phyloP scores from a whole-genome alignment of 768 basidiomycete genomes.

The Hemileccinum rubropunctum region DNA sequence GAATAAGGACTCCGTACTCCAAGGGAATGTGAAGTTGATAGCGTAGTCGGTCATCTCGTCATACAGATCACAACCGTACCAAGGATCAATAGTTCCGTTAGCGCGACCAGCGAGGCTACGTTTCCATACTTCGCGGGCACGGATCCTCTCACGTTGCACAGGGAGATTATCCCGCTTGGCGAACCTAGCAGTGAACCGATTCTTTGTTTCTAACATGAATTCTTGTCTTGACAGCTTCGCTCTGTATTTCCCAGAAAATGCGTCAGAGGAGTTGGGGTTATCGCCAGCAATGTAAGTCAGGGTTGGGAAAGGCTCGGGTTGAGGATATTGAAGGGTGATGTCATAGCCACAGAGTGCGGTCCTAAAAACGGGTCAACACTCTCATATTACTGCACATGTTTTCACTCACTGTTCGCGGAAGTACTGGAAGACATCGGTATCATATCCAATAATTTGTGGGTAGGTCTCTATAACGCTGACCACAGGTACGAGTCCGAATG shows the following conservation, averaged over 20 bases:
- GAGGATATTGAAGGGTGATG: slow-evolving; percentile 68
- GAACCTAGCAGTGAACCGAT: slow-evolving; percentile 21
- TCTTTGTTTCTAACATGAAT: slow-evolving; percentile 21
- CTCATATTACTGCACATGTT: neutral
- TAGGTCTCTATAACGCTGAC: slow-evolving; percentile 67
- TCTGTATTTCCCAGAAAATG: slow-evolving; percentile 15
- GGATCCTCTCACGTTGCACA: slow-evolving; percentile 25
- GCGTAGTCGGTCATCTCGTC: slow-evolving; percentile 72
- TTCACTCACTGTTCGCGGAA: slow-evolving; percentile 63
- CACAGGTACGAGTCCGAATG: slow-evolving; percentile 53
- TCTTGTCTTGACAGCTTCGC: slow-evolving; percentile 14
- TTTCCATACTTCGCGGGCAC: slow-evolving; percentile 35
- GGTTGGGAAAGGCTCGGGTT: slow-evolving; percentile 48
- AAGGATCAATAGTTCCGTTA: slow-evolving; percentile 56
- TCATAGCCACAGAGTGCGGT: slow-evolving; percentile 61
- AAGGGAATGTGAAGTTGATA: slow-evolving; percentile 66
- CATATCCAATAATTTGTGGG: slow-evolving; percentile 74
- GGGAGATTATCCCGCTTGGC: slow-evolving; percentile 20
- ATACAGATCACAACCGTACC: slow-evolving; percentile 65
- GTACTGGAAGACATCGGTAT: slow-evolving; percentile 61
- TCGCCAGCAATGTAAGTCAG: slow-evolving; percentile 18
- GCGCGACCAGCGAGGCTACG: slow-evolving; percentile 45
- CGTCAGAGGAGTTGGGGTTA: neutral
- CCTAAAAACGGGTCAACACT: slow-evolving; percentile 33
- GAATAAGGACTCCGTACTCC: slow-evolving; percentile 36